phyloP scores from a whole-genome alignment of 1,139 yeast genomes.

The Waltiozyma solani region DNA sequence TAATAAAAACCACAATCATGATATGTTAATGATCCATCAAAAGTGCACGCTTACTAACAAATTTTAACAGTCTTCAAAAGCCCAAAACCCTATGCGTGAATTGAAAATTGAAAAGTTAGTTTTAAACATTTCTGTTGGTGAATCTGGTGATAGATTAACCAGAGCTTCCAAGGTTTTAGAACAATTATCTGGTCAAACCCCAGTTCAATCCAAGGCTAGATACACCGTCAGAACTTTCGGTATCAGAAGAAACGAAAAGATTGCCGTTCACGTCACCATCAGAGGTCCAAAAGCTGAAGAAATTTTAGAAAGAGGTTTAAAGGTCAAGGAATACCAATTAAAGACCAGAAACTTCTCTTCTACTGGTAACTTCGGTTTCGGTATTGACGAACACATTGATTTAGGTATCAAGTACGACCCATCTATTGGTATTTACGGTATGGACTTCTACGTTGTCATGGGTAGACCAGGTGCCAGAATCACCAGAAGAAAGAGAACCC shows the following conservation, averaged over 20 bases:
- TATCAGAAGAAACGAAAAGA: conserved; percentile 99
- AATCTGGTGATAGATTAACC: conserved; percentile 99
- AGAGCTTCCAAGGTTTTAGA: conserved; percentile 99
- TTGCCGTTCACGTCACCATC: conserved; percentile 97
- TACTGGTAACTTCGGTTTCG: conserved; percentile 99
- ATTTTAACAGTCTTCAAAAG: conserved; percentile 27
- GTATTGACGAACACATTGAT: conserved; percentile 99
- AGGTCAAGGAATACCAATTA: conserved; percentile 99
- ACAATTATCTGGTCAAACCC: conserved; percentile 99
- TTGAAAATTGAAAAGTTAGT: conserved; percentile 98
- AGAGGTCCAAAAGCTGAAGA: conserved; percentile 99
- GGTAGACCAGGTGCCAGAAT: conserved; percentile 99
- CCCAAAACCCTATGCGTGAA: conserved; percentile 88
- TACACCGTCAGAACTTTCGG: conserved; percentile 99
- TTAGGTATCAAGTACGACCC: conserved; percentile 99
- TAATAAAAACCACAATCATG: no score
- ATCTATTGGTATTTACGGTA: conserved; percentile 99
- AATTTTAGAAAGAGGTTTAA: conserved; percentile 99
- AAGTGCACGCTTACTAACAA: conserved; percentile 20
- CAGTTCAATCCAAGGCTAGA: conserved; percentile 99
- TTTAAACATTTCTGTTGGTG: conserved; percentile 99
- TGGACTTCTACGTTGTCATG: conserved; percentile 99
- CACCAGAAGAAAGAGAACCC: conserved; percentile 97
- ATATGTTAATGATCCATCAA: no score
- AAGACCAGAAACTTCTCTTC: conserved; percentile 89